Evolutionary conservation across 345 rosid species (phyloP).

Genomic region (Citrus trifoliata): DNA sequence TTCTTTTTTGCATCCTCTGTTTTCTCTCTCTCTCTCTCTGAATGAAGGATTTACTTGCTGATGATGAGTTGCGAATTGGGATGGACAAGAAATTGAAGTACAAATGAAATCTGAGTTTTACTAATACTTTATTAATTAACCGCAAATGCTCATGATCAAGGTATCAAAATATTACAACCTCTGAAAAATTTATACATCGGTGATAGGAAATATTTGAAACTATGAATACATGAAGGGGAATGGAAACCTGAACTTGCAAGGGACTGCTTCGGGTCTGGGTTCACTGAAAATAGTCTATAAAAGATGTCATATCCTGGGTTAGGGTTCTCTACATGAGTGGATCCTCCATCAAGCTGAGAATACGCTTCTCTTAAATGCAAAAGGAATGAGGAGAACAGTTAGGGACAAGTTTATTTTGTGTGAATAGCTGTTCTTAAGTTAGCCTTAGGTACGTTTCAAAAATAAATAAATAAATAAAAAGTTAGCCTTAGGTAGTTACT

Average conservation of each 20-base stretch:
- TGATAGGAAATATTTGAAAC: not conserved
- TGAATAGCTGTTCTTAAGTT: not conserved
- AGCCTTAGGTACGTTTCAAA: not conserved
- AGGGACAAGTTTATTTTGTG: not conserved
- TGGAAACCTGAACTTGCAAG: not conserved
- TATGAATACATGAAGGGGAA: not conserved
- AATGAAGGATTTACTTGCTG: slow-evolving; percentile 15
- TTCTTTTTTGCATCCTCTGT: slow-evolving; percentile 22
- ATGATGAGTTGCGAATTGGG: slow-evolving; percentile 23
- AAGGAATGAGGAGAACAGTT: not conserved
- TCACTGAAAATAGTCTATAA: not conserved
- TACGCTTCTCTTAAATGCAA: not conserved
- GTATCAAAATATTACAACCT: not conserved
- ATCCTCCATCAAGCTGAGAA: slow-evolving; percentile 10
- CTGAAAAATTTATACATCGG: not conserved
- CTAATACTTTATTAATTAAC: not conserved
- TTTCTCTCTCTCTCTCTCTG: slow-evolving; percentile 18
- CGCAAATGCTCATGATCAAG: not conserved
- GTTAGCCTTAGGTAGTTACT: not conserved
- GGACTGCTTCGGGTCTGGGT: not conserved
- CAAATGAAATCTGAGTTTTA: slow-evolving; percentile 10
- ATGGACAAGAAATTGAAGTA: slow-evolving; percentile 2
- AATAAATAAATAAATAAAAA: too few relatives aligned
- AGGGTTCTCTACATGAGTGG: not conserved
- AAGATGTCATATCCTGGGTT: not conserved